Evolutionary conservation across 2,329 filamentous ascomycete species (phyloP).

Genomic region (Thermomyces lanuginosus): DNA sequence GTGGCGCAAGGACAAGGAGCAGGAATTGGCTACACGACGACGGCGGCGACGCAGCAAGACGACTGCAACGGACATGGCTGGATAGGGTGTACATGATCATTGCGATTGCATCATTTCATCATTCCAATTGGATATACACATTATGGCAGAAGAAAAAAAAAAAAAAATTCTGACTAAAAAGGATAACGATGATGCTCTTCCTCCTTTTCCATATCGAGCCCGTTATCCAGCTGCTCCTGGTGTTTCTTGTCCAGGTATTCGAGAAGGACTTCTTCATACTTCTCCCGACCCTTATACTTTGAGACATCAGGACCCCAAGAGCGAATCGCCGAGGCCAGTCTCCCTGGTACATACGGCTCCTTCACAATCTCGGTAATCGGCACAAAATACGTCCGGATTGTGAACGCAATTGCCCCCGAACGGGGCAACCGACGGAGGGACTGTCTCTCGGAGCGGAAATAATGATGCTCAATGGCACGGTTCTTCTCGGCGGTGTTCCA

Average conservation of each 20-base stretch:
- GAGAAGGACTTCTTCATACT: conserved; percentile 55
- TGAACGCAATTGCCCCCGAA: conserved; percentile 49
- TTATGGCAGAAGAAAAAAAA: not conserved
- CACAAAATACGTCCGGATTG: conserved; percentile 65
- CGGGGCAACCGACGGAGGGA: conserved; percentile 46
- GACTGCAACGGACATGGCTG: conserved; percentile 4
- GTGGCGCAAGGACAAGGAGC: conserved; percentile 58
- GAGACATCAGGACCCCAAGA: conserved; percentile 70
- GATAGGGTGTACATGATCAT: conserved; percentile 3
- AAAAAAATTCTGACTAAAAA: conserved; percentile 20
- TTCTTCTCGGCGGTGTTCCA: conserved; percentile 67
- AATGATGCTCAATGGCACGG: conserved; percentile 54
- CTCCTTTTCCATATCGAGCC: conserved; percentile 46
- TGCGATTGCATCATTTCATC: conserved; percentile 1
- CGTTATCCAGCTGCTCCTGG: conserved; percentile 51
- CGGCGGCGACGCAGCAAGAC: conserved; percentile 12
- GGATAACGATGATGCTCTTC: conserved; percentile 48
- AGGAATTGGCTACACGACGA: conserved; percentile 32
- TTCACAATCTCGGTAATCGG: conserved; percentile 50
- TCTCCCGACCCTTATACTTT: conserved; percentile 61
- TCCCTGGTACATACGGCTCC: conserved; percentile 61
- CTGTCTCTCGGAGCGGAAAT: conserved; percentile 63
- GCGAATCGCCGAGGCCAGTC: conserved; percentile 59
- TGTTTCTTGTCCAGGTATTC: conserved; percentile 63
- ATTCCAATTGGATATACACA: not conserved